Evolutionary conservation across 2,329 filamentous ascomycete genomes (phyloP).

Genomic region (Domatiomyces globalis): DNA sequence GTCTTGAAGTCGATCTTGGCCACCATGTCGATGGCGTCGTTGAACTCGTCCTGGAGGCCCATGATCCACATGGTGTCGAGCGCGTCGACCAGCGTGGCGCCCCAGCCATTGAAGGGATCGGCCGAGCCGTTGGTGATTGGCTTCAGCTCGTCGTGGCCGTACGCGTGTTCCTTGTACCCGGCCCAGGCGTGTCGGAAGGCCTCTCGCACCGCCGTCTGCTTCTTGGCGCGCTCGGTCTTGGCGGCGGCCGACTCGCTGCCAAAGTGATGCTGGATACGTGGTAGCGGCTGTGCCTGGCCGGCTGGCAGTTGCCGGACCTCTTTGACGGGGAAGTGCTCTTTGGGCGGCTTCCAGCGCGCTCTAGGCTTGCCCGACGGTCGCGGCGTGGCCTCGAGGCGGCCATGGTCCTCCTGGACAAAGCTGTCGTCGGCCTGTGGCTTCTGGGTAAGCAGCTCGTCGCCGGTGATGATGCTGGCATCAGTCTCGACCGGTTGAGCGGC

Average conservation of each 20-base stretch:
- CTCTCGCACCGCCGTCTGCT: constrained; percentile 53
- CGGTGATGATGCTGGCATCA: constrained; percentile 3
- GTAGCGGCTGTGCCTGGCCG: constrained; percentile 54
- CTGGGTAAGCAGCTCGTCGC: constrained; percentile 13
- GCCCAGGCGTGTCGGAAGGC: constrained; percentile 69
- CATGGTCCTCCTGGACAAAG: constrained; percentile 23
- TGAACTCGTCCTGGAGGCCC: constrained; percentile 63
- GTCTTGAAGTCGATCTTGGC: constrained; percentile 71
- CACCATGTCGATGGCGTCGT: constrained; percentile 57
- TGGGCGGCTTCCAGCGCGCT: constrained; percentile 54
- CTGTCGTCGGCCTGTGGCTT: constrained; percentile 13
- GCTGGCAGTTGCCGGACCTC: constrained; percentile 64
- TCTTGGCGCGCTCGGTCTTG: constrained; percentile 48
- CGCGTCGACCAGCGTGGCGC: constrained; percentile 69
- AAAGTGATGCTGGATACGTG: constrained; percentile 63
- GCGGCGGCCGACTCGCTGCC: constrained; percentile 46
- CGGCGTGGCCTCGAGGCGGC: constrained; percentile 21
- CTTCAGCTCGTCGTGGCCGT: constrained; percentile 71
- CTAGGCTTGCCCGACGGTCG: constrained; percentile 6
- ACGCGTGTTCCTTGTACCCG: constrained; percentile 66
- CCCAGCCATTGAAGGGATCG: constrained; percentile 86
- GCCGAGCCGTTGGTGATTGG: constrained; percentile 54
- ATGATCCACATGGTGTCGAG: constrained; percentile 82
- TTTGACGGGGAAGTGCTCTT: constrained; percentile 66
- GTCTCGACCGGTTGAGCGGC: background rate